Evolutionary conservation across 1,284 basidiomycete species (phyloP).

Genomic region (Pseudozyma flocculosa): DNA sequence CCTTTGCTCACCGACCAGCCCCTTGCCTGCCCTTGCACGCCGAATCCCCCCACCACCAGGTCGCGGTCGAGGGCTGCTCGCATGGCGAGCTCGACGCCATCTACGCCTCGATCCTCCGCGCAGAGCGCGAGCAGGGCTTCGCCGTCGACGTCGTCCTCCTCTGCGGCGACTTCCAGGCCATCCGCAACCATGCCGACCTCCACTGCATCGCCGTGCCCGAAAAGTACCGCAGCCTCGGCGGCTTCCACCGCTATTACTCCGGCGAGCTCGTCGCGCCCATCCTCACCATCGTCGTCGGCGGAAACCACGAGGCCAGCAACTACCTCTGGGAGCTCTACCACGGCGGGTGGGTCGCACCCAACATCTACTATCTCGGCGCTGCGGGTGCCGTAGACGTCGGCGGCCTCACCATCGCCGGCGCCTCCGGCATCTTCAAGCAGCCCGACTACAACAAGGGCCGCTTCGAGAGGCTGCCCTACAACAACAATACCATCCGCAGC

Average conservation of each 20-base stretch:
- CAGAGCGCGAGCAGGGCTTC: slow-evolving; percentile 68
- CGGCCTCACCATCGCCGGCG: slow-evolving; percentile 75
- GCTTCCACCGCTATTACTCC: slow-evolving; percentile 74
- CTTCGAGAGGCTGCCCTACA: slow-evolving; percentile 69
- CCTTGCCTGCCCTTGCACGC: too few species aligned
- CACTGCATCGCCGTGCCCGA: slow-evolving; percentile 85
- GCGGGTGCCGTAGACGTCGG: slow-evolving; percentile 87
- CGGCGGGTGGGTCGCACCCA: slow-evolving; percentile 74
- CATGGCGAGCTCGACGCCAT: slow-evolving; percentile 71
- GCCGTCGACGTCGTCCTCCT: slow-evolving; percentile 83
- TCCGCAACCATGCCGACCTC: slow-evolving; percentile 82
- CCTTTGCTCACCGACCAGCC: too few species aligned
- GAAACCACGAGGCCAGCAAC: slow-evolving; percentile 96
- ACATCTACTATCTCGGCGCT: slow-evolving; percentile 93
- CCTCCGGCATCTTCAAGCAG: slow-evolving; percentile 87
- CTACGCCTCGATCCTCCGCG: slow-evolving; percentile 71
- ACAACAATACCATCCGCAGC: slow-evolving; percentile 71
- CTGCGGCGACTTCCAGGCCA: slow-evolving; percentile 85
- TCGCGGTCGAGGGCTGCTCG: slow-evolving; percentile 92
- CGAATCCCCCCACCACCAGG: too few species aligned
- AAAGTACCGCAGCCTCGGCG: slow-evolving; percentile 82
- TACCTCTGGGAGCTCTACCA: slow-evolving; percentile 90
- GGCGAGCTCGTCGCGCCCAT: slow-evolving; percentile 78
- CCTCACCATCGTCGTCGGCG: slow-evolving; percentile 91
- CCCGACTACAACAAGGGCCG: slow-evolving; percentile 68